Conservation (phyloP, 163 green algal species). For the Chloromonas sp. region DNA sequence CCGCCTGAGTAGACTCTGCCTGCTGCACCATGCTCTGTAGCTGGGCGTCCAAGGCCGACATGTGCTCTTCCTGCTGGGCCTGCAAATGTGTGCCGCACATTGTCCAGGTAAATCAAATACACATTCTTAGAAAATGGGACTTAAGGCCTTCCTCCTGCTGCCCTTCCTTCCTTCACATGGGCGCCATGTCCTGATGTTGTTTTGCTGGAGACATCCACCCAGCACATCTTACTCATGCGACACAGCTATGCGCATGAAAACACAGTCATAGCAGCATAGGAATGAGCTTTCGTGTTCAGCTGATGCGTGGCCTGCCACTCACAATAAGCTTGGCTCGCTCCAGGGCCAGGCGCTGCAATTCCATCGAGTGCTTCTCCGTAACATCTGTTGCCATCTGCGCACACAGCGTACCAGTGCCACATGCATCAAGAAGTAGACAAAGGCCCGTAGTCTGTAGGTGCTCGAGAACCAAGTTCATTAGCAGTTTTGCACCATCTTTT, state of each 20-base stretch:
- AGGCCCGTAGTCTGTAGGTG: too few relatives aligned
- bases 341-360: constrained; percentile 32
- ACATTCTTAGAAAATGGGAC: not conserved
- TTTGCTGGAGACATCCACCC: too few relatives aligned
- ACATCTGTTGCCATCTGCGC: constrained; percentile 15
- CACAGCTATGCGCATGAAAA: too few relatives aligned
- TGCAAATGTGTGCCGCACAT: constrained; percentile 1
- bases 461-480: too few relatives aligned
- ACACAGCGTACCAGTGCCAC: not conserved
- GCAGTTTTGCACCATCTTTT: not conserved
- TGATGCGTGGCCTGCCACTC: not conserved
- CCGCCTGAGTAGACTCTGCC: not conserved
- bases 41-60: not conserved
- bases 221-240: too few relatives aligned
- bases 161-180: too few relatives aligned
- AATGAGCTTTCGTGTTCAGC: not conserved
- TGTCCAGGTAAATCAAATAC: not conserved
- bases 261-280: too few relatives aligned
- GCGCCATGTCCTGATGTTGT: too few relatives aligned
- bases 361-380: constrained; percentile 32
- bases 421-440: too few relatives aligned
- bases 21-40: not conserved
- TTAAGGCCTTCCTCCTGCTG: too few relatives aligned
- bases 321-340: constrained; percentile 30
- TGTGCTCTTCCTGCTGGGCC: constrained; percentile 20